A percentile compares a stretch with the other conserved stretches of the same genome.
phyloP scores from a whole-genome alignment of 2,329 filamentous ascomycete species.

The Macroventuria anomochaeta region DNA sequence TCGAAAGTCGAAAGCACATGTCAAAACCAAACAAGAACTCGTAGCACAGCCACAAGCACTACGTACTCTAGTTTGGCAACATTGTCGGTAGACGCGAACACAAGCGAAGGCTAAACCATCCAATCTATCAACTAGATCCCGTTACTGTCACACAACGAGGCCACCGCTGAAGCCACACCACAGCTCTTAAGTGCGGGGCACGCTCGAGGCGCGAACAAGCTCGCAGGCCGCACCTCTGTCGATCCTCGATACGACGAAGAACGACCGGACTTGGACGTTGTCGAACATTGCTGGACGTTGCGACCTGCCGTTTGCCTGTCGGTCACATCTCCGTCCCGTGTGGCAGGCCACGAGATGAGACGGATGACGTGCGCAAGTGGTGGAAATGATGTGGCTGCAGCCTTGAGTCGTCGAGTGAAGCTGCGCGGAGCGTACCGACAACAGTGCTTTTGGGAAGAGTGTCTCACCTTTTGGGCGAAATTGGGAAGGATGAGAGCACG shows the following conservation, averaged over 20 bases:
- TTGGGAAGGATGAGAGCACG: not conserved
- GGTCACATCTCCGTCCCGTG: conserved; percentile 6
- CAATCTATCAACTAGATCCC: not conserved
- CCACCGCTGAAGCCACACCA: conserved; percentile 2
- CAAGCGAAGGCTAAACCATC: not conserved
- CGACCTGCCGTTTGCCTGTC: not conserved
- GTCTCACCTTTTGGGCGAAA: not conserved
- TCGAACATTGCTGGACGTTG: conserved; percentile 4
- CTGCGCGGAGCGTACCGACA: conserved; percentile 6
- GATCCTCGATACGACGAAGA: not conserved
- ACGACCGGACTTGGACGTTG: not conserved
- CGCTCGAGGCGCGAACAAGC: not conserved
- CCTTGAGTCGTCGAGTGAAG: not conserved
- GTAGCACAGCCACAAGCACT: conserved; percentile 8
- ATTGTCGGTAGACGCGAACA: not conserved
- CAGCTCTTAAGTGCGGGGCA: conserved; percentile 1
- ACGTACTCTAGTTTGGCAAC: conserved; percentile 1
- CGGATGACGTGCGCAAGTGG: not conserved
- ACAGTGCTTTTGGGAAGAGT: not conserved
- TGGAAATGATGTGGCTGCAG: conserved; percentile 9
- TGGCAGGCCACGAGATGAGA: conserved; percentile 5
- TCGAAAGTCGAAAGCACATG: too few species aligned
- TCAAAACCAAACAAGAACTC: not conserved
- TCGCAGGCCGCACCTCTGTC: conserved; percentile 9
- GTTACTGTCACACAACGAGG: not conserved